phyloP scores from a whole-genome alignment of 108 stramenopile species.

The Conticribra guillardii region DNA sequence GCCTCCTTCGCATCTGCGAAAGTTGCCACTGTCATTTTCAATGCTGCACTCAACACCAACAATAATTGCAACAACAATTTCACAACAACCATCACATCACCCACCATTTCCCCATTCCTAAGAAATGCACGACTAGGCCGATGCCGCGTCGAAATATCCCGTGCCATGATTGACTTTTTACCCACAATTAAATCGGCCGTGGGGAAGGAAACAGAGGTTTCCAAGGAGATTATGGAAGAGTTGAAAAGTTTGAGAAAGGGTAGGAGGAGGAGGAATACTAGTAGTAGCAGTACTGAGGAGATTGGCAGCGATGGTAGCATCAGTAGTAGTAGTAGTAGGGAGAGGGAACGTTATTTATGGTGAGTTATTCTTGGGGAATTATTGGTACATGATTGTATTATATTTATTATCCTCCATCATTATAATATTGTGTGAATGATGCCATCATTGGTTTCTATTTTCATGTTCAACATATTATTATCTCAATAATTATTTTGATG shows the following conservation, averaged over 20 bases:
- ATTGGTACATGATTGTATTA: too few species aligned
- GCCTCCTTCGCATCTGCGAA: not conserved
- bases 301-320: not conserved
- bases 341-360: conserved; percentile 32
- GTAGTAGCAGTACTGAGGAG: not conserved
- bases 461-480: too few species aligned
- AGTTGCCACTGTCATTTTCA: not conserved
- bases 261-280: not conserved
- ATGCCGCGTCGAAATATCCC: conserved; percentile 39
- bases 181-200: conserved; percentile 43
- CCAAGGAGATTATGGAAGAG: conserved; percentile 28
- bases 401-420: not conserved
- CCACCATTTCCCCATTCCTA: conserved; percentile 11
- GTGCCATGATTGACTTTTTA: conserved; percentile 49
- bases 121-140: conserved; percentile 28
- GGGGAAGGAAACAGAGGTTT: conserved; percentile 27
- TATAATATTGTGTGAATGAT: not conserved
- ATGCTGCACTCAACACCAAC: not conserved
- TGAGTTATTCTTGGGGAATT: too few species aligned
- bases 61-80: not conserved
- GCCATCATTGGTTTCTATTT: not conserved
- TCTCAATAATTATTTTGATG: too few species aligned
- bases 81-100: not conserved
- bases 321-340: conserved; percentile 7
- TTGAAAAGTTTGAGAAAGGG: conserved; percentile 32